Evolutionary conservation across 176 grass and related monocot species (phyloP).

Genomic region (Eremochloa ophiuroides): DNA sequence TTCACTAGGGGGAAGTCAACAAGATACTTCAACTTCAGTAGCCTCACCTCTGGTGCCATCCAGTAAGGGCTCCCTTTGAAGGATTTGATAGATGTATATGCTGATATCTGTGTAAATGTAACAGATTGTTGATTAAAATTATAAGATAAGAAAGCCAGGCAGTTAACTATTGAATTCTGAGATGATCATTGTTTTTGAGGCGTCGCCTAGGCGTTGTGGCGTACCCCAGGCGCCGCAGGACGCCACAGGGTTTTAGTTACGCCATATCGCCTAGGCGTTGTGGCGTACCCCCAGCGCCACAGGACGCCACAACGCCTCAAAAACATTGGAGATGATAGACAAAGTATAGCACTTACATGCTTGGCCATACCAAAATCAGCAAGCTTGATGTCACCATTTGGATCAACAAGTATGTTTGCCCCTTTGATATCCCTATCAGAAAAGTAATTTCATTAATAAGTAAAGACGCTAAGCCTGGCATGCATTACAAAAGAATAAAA

Average conservation of each 20-base stretch:
- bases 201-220: too few species aligned
- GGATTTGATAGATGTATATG: conserved; percentile 82
- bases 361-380: conserved; percentile 99
- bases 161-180: neutral
- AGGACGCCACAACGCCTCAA: too few species aligned
- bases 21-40: neutral
- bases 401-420: conserved; percentile 98
- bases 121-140: neutral
- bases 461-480: neutral
- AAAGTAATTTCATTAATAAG: conserved; percentile 18
- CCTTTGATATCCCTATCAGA: conserved; percentile 88
- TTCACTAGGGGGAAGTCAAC: neutral
- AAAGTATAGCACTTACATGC: conserved; percentile 54
- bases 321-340: neutral
- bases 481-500: neutral
- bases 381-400: conserved; percentile 92
- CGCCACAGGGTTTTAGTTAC: too few species aligned
- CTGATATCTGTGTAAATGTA: conserved; percentile 59
- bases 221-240: too few species aligned
- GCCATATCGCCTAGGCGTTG: too few species aligned
- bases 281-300: too few species aligned
- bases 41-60: conserved; percentile 96
- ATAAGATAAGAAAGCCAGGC: neutral
- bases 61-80: conserved; percentile 98
- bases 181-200: too few species aligned